These are phyloP conservation scores for Rutstroemia sp. DNA, from an alignment of 2,329 filamentous ascomycete genomes.

Conservation along the genomic window DNA sequence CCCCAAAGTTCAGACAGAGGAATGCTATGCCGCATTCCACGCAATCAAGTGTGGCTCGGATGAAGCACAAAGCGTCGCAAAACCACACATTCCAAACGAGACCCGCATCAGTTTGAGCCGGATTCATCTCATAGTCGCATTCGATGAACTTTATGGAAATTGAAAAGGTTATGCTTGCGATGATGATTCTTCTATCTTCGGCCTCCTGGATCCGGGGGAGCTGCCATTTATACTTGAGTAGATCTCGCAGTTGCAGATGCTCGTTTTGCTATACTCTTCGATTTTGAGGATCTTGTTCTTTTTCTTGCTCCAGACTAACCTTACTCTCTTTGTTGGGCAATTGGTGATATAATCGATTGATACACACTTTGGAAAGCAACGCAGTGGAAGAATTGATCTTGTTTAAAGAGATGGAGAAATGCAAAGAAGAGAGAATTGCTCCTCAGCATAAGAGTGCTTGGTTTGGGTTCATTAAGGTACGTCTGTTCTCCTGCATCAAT, in stretches of 20 bases:
- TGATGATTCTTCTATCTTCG: neutral
- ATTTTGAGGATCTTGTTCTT: no score
- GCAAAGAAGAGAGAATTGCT: constrained; percentile 17
- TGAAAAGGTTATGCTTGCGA: neutral
- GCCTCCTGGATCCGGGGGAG: no score
- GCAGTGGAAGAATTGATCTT: neutral
- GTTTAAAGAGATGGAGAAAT: constrained; percentile 1
- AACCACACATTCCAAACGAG: neutral
- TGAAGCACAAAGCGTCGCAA: constrained; percentile 1
- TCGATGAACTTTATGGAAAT: neutral
- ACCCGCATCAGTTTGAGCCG: neutral
- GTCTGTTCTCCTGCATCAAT: neutral
- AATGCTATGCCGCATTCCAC: neutral
- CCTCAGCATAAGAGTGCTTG: constrained; percentile 23
- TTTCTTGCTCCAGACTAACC: no score
- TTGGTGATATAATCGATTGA: neutral
- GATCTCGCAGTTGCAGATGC: neutral
- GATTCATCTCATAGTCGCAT: neutral
- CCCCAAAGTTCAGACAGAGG: no score
- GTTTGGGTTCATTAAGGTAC: constrained; percentile 28
- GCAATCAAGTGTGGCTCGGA: constrained; percentile 2
- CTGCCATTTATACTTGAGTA: no score
- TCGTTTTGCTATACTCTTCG: neutral
- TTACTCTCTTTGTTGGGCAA: no score
- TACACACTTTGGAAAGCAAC: neutral